Evolutionary conservation across 768 basidiomycete species (phyloP), one percentile per base, ranked within the genome.

Genomic region (Rhizopogon sp.): DNA sequence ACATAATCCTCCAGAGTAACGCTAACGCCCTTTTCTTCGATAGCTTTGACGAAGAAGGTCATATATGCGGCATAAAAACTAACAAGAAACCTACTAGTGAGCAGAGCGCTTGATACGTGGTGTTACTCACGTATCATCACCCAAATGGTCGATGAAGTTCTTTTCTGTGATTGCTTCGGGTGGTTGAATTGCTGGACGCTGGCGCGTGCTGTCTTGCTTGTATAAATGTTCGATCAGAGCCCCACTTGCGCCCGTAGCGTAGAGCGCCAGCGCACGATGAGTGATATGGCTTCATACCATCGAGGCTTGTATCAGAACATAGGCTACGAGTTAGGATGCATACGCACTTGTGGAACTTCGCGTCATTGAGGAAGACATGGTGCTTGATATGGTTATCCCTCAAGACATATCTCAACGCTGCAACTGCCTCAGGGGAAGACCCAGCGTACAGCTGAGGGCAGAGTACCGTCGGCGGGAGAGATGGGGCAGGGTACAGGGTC

Each of bases 341-440:
- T 22, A 64, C 74, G 22, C 53, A 79, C 78, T 80, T 79, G 69
- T 81, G 79, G 56, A 76, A 74, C 0, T 72, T 60, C 50, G 54
- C 60, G n/a, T 74, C 70, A 57, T 78, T 74, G 66, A 77, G 76
- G 61, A 76, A 80, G 17, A 72, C 66, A 54, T 81, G 77, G 65
- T 66, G 75, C 53, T 65, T 70, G 45, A 67, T 63, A 43, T 79
- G 74, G 58, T 76, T 76, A 9, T 78, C 75, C 45, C 72, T 72
- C 45, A 80, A 59, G 5, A 70, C 45, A 7, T 58, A 52, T 0
- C 53, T 59, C 0, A 76, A 49, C 2, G 68, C 59, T 11, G 52
- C 49, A 11, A 70, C 67, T 2, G 75, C 73, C 43, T 68, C 63
- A 31, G 43, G 51, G 8, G 58, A 62, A 33, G 63, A 51, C 5